A percentile compares a stretch with the other conserved stretches of the same genome.
phyloP scores from a whole-genome alignment of 768 basidiomycete species.

The Collybia sordida region DNA sequence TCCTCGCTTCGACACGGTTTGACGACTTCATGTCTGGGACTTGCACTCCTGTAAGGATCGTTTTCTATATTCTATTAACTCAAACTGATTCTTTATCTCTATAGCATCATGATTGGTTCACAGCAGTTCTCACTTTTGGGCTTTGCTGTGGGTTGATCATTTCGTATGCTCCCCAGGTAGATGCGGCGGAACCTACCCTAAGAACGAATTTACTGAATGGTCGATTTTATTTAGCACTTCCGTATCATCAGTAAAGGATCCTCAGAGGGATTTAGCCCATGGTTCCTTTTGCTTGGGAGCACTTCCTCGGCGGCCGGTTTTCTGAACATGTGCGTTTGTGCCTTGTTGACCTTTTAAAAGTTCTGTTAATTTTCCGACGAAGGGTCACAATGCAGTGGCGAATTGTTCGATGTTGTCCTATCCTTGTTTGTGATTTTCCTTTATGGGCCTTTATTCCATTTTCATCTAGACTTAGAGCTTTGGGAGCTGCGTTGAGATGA shows the following conservation, averaged over 20 bases:
- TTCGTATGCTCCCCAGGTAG: conserved; percentile 84
- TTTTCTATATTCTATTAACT: neutral
- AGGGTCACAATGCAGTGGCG: conserved; percentile 87
- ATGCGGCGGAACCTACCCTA: conserved; percentile 12
- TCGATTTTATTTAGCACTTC: conserved; percentile 49
- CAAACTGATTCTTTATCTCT: neutral
- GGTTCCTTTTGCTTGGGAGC: conserved; percentile 87
- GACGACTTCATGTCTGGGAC: neutral
- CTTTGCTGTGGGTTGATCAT: conserved; percentile 73
- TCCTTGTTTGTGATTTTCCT: conserved; percentile 53
- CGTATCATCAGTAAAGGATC: conserved; percentile 78
- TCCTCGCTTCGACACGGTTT: too few species aligned
- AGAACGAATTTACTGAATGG: neutral
- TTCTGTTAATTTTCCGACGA: conserved; percentile 16
- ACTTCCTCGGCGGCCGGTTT: conserved; percentile 80
- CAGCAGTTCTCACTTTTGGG: conserved; percentile 59
- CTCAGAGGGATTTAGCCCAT: conserved; percentile 89
- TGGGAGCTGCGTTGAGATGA: conserved; percentile 74
- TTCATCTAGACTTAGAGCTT: conserved; percentile 44
- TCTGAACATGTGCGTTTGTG: conserved; percentile 72
- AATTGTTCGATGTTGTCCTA: conserved; percentile 75
- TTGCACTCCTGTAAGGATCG: conserved; percentile 1
- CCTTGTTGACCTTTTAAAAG: neutral
- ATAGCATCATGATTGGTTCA: conserved; percentile 74
- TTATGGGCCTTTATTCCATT: neutral